Evolutionary conservation across 2,329 filamentous ascomycete species (phyloP).

Genomic region (Colletotrichum sp.): DNA sequence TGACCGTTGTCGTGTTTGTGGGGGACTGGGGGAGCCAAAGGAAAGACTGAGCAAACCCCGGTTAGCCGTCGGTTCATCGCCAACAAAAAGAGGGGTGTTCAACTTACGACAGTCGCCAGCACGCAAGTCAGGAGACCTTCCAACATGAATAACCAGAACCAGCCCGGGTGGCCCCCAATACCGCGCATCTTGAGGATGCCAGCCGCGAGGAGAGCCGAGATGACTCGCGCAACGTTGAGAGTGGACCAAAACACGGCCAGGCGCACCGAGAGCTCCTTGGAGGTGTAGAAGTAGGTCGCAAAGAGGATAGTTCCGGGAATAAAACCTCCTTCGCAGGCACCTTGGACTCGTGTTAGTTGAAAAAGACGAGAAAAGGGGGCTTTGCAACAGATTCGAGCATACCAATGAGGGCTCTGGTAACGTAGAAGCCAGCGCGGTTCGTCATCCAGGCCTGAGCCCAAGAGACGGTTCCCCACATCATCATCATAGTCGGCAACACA

Average conservation of each 20-base stretch:
- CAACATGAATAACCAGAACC: constrained; percentile 59
- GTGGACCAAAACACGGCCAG: constrained; percentile 73
- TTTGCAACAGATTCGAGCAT: background rate
- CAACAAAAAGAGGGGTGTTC: background rate
- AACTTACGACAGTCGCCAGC: constrained; percentile 49
- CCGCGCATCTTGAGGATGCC: constrained; percentile 56
- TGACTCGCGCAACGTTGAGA: constrained; percentile 46
- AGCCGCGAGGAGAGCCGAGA: constrained; percentile 53
- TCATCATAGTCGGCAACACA: constrained; percentile 32
- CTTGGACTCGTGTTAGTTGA: background rate
- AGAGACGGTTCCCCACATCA: constrained; percentile 25
- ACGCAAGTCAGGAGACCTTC: constrained; percentile 52
- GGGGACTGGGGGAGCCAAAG: constrained; percentile 34
- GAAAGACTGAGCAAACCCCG: constrained; percentile 42
- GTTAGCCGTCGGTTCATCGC: background rate
- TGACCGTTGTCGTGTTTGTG: constrained; percentile 49
- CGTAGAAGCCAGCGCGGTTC: constrained; percentile 43
- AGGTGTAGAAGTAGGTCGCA: constrained; percentile 32
- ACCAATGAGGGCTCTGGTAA: constrained; percentile 41
- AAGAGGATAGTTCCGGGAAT: constrained; percentile 62
- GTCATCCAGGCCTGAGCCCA: constrained; percentile 33
- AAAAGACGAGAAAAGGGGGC: background rate
- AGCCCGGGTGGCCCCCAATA: constrained; percentile 51
- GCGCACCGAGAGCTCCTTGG: constrained; percentile 46
- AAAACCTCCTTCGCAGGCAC: constrained; percentile 50